These are phyloP conservation scores for Epicoccum nigrum DNA, from an alignment of 2,329 filamentous ascomycete species.

Conservation along the genomic window DNA sequence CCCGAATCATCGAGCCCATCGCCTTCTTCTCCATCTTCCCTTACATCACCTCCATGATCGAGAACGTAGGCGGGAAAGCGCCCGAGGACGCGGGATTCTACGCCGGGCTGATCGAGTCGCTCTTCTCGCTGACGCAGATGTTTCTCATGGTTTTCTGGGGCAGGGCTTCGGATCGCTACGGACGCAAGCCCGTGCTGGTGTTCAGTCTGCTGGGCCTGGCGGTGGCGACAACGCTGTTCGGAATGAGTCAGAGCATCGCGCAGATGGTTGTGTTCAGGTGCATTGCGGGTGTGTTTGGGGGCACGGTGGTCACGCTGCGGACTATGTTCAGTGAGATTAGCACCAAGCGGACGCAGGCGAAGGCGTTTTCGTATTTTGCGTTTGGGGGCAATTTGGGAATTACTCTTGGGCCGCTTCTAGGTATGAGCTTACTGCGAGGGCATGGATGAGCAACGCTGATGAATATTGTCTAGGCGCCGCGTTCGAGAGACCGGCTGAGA, in stretches of 20 bases:
- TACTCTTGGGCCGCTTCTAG: constrained; percentile 70
- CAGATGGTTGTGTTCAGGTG: constrained; percentile 78
- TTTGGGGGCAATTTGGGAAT: constrained; percentile 77
- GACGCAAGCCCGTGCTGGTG: constrained; percentile 75
- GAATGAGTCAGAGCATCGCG: constrained; percentile 68
- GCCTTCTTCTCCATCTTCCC: constrained; percentile 86
- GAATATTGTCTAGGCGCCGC: constrained; percentile 61
- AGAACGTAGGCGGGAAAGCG: constrained; percentile 65
- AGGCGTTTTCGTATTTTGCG: constrained; percentile 77
- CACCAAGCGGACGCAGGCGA: constrained; percentile 71
- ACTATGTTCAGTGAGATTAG: constrained; percentile 79
- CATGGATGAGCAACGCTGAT: constrained; percentile 3
- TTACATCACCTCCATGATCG: constrained; percentile 79
- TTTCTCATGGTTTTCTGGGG: constrained; percentile 79
- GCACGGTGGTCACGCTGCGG: constrained; percentile 74
- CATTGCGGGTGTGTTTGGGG: constrained; percentile 74
- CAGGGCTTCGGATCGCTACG: constrained; percentile 68
- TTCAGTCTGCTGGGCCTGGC: constrained; percentile 69
- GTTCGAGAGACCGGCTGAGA: constrained; percentile 69
- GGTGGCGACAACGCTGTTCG: constrained; percentile 68
- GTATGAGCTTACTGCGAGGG: constrained; percentile 23
- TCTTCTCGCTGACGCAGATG: constrained; percentile 79
- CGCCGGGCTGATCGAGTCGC: constrained; percentile 71
- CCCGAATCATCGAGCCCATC: constrained; percentile 74
- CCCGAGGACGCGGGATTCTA: constrained; percentile 77